Percentiles rank a stretch among this genome's conserved stretches.
Evolutionary conservation across 495 filamentous ascomycete genomes (phyloP).

Genomic region (Trichoderma gamsii): DNA sequence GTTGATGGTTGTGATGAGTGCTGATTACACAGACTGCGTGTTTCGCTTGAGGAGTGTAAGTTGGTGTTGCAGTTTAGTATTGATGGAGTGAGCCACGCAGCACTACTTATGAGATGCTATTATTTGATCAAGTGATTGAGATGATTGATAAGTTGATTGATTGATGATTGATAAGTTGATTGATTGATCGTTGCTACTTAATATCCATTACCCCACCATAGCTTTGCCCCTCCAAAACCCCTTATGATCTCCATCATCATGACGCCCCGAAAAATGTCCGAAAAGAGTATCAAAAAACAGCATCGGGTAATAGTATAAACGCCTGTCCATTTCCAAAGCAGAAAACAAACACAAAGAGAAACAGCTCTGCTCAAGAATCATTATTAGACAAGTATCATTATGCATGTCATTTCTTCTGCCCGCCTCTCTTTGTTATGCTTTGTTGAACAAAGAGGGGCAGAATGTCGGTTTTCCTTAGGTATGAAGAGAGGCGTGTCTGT

Average conservation of each 20-base stretch:
- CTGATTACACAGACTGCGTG: background rate
- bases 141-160: too few species aligned
- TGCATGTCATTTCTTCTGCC: background rate
- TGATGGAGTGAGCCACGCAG: too few species aligned
- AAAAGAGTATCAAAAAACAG: conserved; percentile 9
- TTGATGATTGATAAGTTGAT: too few species aligned
- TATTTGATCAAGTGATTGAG: too few species aligned
- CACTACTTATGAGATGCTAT: too few species aligned
- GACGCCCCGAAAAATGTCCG: conserved; percentile 18
- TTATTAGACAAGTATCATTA: background rate
- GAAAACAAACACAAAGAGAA: background rate
- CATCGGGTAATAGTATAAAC: conserved; percentile 14
- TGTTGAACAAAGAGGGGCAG: background rate
- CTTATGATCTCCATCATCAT: background rate
- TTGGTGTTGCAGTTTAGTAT: too few species aligned
- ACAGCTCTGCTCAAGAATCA: background rate
- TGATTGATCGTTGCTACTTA: too few species aligned
- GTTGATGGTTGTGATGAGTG: background rate
- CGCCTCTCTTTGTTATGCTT: background rate
- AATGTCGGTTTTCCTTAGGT: too few species aligned
- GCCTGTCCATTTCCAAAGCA: background rate
- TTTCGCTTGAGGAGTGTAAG: too few species aligned
- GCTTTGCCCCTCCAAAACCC: background rate
- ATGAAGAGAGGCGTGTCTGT: too few species aligned
- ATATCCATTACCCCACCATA: background rate